phyloP scores from a whole-genome alignment of 139 green algal species.

The Chlorella sp. region DNA sequence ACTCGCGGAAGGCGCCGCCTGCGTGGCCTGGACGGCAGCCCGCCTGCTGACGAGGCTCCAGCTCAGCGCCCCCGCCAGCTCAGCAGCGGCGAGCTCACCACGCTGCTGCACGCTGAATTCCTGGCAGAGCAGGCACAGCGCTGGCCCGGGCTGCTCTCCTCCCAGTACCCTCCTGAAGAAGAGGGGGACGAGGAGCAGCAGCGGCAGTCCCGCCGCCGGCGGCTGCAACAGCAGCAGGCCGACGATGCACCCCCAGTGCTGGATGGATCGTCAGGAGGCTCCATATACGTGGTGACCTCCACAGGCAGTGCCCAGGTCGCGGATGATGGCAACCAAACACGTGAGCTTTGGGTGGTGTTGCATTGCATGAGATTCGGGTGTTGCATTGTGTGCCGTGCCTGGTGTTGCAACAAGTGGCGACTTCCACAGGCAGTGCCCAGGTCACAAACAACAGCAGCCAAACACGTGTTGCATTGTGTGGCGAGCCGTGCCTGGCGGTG shows the following conservation, averaged over 20 bases:
- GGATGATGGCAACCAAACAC: no score
- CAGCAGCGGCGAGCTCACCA: not conserved
- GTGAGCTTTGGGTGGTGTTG: no score
- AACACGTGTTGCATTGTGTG: no score
- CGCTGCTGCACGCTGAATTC: not conserved
- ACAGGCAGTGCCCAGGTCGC: not conserved
- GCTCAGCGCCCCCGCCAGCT: not conserved
- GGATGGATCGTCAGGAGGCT: not conserved
- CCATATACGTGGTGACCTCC: not conserved
- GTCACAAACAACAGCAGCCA: not conserved
- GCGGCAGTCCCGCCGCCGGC: not conserved
- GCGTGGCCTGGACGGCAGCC: not conserved
- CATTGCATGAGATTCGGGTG: no score
- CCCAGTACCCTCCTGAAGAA: not conserved
- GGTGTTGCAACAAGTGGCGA: not conserved
- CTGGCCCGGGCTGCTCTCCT: not conserved
- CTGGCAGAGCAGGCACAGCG: not conserved
- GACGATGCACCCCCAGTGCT: not conserved
- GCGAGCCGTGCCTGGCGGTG: no score
- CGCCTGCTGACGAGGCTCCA: not conserved
- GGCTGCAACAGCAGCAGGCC: not conserved
- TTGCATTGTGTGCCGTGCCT: no score
- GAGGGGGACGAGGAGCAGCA: not conserved
- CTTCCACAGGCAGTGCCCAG: not conserved
- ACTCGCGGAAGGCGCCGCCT: not conserved